Percentiles rank a stretch among this genome's conserved stretches.
Evolutionary conservation across 164 flowering plant genomes (phyloP).

Genomic region (Magnolia kwangsiensis): DNA sequence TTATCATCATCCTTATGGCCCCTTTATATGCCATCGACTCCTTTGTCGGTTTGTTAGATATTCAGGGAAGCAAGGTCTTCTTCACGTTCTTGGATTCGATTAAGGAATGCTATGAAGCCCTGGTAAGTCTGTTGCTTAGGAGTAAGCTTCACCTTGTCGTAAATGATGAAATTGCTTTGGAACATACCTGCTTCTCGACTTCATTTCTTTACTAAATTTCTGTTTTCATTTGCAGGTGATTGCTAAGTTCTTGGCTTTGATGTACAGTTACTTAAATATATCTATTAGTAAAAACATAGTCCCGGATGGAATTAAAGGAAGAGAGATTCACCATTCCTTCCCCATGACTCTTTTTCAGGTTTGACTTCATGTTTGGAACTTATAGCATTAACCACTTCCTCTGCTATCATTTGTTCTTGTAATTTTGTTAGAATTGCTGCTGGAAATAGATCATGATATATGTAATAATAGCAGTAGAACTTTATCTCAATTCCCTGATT

Average conservation of each 20-base stretch:
- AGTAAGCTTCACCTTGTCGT: neutral
- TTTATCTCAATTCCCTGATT: neutral
- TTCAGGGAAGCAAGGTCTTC: constrained; percentile 75
- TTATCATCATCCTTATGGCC: constrained; percentile 87
- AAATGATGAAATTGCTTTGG: neutral
- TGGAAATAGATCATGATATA: neutral
- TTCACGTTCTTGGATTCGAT: constrained; percentile 78
- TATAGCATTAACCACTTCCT: neutral
- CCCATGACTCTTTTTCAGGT: constrained; percentile 97
- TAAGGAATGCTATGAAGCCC: constrained; percentile 93
- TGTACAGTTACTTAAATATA: constrained; percentile 87
- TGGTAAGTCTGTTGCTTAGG: constrained; percentile 42
- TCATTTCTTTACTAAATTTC: neutral
- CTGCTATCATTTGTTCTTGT: neutral
- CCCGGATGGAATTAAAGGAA: constrained; percentile 91
- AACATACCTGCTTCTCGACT: neutral
- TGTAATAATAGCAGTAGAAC: neutral
- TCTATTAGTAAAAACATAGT: constrained; percentile 75
- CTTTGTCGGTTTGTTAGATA: constrained; percentile 75
- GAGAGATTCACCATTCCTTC: constrained; percentile 88
- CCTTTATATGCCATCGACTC: constrained; percentile 81
- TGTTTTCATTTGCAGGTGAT: constrained; percentile 57
- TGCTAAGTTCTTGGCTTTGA: constrained; percentile 88
- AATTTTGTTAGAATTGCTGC: neutral
- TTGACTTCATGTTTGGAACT: neutral